Base-by-base conservation (phyloP, 1,139 yeast genomes). In the Torulaspora pretoriensis region DNA sequence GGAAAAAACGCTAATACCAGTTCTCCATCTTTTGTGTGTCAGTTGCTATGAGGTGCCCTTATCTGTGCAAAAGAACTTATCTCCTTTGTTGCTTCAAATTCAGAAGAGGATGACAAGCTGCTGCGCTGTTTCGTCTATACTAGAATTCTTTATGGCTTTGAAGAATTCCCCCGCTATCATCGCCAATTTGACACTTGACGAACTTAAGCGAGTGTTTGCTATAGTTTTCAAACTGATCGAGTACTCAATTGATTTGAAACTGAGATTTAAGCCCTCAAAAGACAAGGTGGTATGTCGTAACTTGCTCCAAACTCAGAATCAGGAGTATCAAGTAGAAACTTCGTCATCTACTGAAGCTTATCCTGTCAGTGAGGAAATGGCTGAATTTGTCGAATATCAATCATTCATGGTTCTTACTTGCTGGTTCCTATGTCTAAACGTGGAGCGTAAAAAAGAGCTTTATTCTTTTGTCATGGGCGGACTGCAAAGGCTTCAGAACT, bases 21-120 rank as follows among this genome's bases (percentile, higher is more conserved):
- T 89, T 55, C 76, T 88, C 39, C 89, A 87, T 55, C 81, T 83
- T 24, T 68, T 88, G 48, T 79, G 86, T 0, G 75, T 85, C 1
- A 83, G 94, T 53, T 85, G 95, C 61, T 85, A 84, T 60, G 95
- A 86, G 59, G 72, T 84, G 38, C 95, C 96, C 0, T 61, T 75
- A 13, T 81, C 94, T 0, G 73, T 87, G 44, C 84, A 83, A 62
- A 82, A 82, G 56, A 83, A 71, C 53, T 63, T 88, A 40, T 73
- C 83, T 4, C 79, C 77, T 14, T 80, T 87, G 8, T 70, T 88
- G 50, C 77, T 83, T 10, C 78, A 78, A 43, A 68, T 88, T 35
- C 95, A 87, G 59, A 81, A 87, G 1, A 75, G 85, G 56, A 78
- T 87, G 34, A 81, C 95, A 0, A 79, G 80, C 54, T 72, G 81